Base-by-base conservation (phyloP, 2,329 filamentous ascomycete genomes). In the Rutstroemia sydowiana region DNA sequence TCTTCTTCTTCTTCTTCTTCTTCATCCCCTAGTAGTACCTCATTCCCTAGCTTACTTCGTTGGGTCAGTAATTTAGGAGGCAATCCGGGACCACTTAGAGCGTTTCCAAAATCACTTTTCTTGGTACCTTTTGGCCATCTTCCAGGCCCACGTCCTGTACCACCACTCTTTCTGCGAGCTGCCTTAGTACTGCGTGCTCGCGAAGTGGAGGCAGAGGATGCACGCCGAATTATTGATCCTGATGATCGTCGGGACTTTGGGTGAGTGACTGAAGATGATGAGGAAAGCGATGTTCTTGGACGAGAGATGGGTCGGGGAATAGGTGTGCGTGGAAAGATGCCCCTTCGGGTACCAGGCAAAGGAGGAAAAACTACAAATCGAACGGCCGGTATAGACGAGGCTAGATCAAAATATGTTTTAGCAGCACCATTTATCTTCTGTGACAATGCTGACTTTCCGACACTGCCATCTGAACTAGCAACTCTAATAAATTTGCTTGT, bases 281-380 rank as follows among this genome's bases (percentile, higher is more conserved):
- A n/a, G 10, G 32, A 28, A 21, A 41, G 16, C 14, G 51, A 48
- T 21, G 26, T 20, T 32, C 34, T 52, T 31, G 42, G 16, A 13
- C 49, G 52, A 9, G 41, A 58, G 50, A n/a, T 26, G 13, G 55
- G 56, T 21, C 63, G 57, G 26, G 62, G 60, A 30, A 52, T 47
- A 18, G 59, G 55, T 18, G 63, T 52, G 21, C 67, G 64, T 26
- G 61, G 55, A 9, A 57, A 58, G 6, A 55, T 72, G 20, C 78
- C 74, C 47, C 72, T 69, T 31, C 57, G 54, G 18, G 64, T 56
- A 31, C 77, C 77, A 18, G 78, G 78, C 8, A 86, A 70, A 0
- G 85, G 79, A 8, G 88, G 88, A 62, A 87, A 92, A 37, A 93
- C 81, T 61, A 90, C 85, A 66, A 89, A 95, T 31, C 88, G 79